Conservation (phyloP, 164 flowering plant genomes). For the Berberis vulgaris region DNA sequence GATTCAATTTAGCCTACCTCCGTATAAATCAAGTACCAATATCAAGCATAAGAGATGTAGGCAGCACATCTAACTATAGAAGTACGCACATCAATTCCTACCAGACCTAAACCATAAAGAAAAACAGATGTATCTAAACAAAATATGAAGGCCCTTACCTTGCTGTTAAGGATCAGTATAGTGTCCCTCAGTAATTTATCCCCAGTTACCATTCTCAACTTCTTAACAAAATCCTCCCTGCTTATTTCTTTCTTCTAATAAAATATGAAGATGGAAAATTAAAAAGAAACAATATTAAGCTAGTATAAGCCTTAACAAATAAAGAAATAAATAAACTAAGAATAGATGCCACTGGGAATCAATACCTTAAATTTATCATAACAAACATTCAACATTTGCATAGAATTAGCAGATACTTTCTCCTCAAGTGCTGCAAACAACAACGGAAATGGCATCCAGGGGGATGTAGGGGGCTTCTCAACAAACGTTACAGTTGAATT, state of each 20-base stretch:
- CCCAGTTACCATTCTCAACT: conserved; percentile 64
- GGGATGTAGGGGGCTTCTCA: conserved; percentile 53
- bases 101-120: background rate
- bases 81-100: too few relatives aligned
- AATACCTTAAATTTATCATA: conserved; percentile 57
- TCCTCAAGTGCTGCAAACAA: conserved; percentile 61
- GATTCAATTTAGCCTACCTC: too few relatives aligned
- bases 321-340: background rate
- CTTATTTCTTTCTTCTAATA: conserved; percentile 40
- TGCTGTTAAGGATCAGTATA: conserved; percentile 47
- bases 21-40: too few relatives aligned
- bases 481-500: conserved; percentile 16
- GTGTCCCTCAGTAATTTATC: conserved; percentile 66
- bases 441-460: conserved; percentile 91
- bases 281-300: background rate
- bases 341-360: background rate
- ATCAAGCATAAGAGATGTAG: background rate
- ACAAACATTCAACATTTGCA: conserved; percentile 34
- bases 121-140: background rate
- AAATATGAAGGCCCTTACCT: conserved; percentile 31
- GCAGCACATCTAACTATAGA: background rate
- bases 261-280: conserved; percentile 1
- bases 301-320: background rate
- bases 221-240: conserved; percentile 57
- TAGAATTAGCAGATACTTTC: conserved; percentile 37